phyloP scores from a whole-genome alignment of 352 stramenopile species.

The Phytophthora uliginosa region DNA sequence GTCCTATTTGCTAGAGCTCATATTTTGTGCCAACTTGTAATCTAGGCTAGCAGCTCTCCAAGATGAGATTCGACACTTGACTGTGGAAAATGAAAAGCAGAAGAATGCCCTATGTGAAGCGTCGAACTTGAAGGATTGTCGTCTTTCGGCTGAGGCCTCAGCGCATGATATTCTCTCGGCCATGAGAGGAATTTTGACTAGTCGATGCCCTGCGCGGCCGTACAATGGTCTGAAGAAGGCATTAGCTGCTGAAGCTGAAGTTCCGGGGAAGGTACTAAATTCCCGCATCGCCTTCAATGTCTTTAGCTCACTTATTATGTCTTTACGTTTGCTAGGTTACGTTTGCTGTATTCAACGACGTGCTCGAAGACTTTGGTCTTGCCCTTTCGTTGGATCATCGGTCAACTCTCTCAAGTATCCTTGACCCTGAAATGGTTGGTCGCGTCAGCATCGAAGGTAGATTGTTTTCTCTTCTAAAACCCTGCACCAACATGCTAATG shows the following conservation, averaged over 20 bases:
- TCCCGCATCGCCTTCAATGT: background rate
- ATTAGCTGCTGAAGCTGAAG: conserved; percentile 70
- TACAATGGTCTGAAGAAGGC: conserved; percentile 89
- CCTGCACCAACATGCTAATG: background rate
- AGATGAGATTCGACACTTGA: conserved; percentile 32
- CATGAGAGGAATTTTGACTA: conserved; percentile 74
- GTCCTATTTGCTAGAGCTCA: background rate
- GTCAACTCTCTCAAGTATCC: conserved; percentile 50
- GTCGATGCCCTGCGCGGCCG: conserved; percentile 64
- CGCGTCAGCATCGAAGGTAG: conserved; percentile 81
- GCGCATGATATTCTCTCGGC: conserved; percentile 72
- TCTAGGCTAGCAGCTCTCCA: conserved; percentile 43
- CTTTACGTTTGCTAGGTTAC: conserved; percentile 47
- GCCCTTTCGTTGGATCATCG: conserved; percentile 50
- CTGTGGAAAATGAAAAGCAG: conserved; percentile 34
- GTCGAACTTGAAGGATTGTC: conserved; percentile 65
- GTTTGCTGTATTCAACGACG: conserved; percentile 76
- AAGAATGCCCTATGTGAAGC: conserved; percentile 26
- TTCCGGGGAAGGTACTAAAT: conserved; percentile 67
- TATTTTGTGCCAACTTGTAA: background rate
- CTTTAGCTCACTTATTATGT: background rate
- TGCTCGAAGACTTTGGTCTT: conserved; percentile 76
- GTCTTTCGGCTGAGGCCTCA: conserved; percentile 53
- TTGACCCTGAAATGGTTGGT: conserved; percentile 64
- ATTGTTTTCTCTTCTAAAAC: background rate